These are phyloP conservation scores for Skeletonema tropicum DNA, from an alignment of 108 stramenopile species.

Conservation along the genomic window DNA sequence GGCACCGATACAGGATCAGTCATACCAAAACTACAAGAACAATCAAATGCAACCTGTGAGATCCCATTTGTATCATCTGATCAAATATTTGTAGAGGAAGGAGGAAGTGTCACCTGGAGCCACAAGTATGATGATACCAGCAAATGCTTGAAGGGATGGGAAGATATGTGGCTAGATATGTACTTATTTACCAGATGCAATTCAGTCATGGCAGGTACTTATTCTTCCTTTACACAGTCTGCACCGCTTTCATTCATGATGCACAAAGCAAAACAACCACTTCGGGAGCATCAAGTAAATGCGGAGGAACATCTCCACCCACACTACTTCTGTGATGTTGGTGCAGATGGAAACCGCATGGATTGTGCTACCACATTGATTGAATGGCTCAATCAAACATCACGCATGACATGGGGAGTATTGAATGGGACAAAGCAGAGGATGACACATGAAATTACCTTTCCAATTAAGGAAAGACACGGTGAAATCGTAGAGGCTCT, in stretches of 20 bases:
- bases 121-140: background rate
- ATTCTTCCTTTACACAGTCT: conserved; percentile 49
- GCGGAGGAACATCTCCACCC: background rate
- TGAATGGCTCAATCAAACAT: background rate
- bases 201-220: conserved; percentile 49
- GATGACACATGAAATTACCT: background rate
- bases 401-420: background rate
- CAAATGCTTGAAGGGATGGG: conserved; percentile 36
- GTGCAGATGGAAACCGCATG: background rate
- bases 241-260: conserved; percentile 10
- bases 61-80: conserved; percentile 13
- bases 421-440: background rate
- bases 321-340: conserved; percentile 15
- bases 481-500: no score
- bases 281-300: background rate
- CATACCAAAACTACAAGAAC: conserved; percentile 19
- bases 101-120: background rate
- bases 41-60: background rate
- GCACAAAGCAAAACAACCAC: conserved; percentile 2
- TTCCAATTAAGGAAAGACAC: background rate
- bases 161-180: conserved; percentile 55
- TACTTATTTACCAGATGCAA: conserved; percentile 46
- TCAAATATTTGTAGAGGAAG: conserved; percentile 7
- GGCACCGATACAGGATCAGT: conserved; percentile 56
- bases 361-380: conserved; percentile 1